phyloP scores from a whole-genome alignment of 331 rosid genomes.

The Quercus tomentella region DNA sequence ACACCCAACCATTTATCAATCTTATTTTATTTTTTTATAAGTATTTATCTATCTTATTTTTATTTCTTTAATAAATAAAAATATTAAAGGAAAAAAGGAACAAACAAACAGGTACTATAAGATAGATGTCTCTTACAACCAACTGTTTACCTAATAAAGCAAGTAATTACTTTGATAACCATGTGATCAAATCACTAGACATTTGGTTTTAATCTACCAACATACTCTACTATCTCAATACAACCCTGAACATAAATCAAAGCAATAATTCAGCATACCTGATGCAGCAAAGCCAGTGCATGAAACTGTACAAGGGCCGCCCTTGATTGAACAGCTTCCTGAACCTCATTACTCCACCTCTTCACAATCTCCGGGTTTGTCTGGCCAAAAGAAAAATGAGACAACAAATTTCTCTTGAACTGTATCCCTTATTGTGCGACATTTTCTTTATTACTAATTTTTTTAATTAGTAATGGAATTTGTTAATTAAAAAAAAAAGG shows the following conservation, averaged over 20 bases:
- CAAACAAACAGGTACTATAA: not conserved
- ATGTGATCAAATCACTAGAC: not conserved
- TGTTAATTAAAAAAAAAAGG: too few species aligned
- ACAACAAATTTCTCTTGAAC: too few species aligned
- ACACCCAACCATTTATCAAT: not conserved
- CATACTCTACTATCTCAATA: not conserved
- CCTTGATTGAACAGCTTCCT: slow-evolving; percentile 98
- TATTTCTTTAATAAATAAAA: not conserved
- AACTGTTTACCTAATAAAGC: not conserved
- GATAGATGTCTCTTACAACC: not conserved
- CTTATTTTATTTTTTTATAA: not conserved
- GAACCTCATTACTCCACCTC: slow-evolving; percentile 99
- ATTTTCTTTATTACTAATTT: too few species aligned
- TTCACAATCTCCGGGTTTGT: slow-evolving; percentile 97
- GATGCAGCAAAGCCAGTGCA: slow-evolving; percentile 83
- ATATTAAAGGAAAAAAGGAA: not conserved
- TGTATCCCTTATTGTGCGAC: too few species aligned
- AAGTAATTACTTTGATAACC: not conserved
- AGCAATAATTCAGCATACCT: slow-evolving; percentile 44
- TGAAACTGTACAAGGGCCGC: slow-evolving; percentile 99
- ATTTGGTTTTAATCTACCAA: not conserved
- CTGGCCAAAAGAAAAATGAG: slow-evolving; percentile 40
- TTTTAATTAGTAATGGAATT: too few species aligned
- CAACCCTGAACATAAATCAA: slow-evolving; percentile 1
- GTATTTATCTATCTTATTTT: not conserved